These are phyloP conservation scores for Penicillium longicatenatum DNA, from an alignment of 495 filamentous ascomycete species.

Conservation along the genomic window DNA sequence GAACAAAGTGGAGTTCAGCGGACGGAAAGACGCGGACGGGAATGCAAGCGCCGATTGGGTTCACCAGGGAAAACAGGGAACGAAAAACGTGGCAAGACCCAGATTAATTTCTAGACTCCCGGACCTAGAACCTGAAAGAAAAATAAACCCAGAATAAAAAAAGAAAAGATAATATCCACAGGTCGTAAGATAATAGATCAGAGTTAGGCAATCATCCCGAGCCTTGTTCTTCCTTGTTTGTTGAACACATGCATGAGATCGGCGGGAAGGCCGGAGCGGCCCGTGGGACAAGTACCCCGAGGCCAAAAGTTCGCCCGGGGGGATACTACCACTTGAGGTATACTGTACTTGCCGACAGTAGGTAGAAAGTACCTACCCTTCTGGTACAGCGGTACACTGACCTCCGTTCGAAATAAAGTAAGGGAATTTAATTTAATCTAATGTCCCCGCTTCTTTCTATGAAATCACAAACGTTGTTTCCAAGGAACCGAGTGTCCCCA, in stretches of 20 bases:
- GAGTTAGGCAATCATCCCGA: neutral
- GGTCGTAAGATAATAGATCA: neutral
- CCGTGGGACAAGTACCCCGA: conserved; percentile 45
- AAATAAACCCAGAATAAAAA: neutral
- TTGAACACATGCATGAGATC: conserved; percentile 50
- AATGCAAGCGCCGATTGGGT: conserved; percentile 44
- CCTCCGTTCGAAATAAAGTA: neutral
- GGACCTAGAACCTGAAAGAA: neutral
- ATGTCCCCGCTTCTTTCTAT: neutral
- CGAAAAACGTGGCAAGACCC: conserved; percentile 43
- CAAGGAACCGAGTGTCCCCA: neutral
- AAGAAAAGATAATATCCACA: neutral
- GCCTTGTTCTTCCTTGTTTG: conserved; percentile 18
- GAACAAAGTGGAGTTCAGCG: conserved; percentile 28
- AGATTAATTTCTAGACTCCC: neutral
- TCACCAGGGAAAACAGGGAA: conserved; percentile 6
- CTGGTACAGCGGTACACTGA: neutral
- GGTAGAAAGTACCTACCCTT: neutral
- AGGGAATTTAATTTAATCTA: neutral
- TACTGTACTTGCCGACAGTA: neutral
- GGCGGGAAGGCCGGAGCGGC: conserved; percentile 50
- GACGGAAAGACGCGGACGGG: conserved; percentile 46
- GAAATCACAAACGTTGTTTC: neutral
- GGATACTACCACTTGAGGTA: neutral
- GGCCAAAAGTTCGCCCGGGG: conserved; percentile 19